phyloP scores from a whole-genome alignment of 768 basidiomycete genomes.

The Amanita molliuscula region DNA sequence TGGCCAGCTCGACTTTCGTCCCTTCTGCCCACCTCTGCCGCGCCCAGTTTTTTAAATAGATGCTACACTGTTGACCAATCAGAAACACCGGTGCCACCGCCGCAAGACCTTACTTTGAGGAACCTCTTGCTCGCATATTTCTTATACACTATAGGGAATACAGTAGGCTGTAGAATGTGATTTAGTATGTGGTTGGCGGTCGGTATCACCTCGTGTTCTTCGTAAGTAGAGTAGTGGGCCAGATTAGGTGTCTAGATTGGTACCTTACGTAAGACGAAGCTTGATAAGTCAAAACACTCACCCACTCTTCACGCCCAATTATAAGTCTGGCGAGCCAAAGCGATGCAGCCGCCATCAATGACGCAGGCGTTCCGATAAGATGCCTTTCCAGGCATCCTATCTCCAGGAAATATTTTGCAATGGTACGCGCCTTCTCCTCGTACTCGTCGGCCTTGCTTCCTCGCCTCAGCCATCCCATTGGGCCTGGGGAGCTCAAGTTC shows the following conservation, averaged over 20 bases:
- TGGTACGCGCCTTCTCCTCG: conserved; percentile 73
- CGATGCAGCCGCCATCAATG: conserved; percentile 71
- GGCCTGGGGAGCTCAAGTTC: conserved; percentile 80
- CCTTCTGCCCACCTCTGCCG: conserved; percentile 58
- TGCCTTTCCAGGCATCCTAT: conserved; percentile 74
- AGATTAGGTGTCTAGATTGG: conserved; percentile 63
- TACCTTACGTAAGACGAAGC: conserved; percentile 1
- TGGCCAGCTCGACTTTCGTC: conserved; percentile 39
- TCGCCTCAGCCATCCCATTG: conserved; percentile 80
- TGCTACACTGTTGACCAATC: conserved; percentile 46
- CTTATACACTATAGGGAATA: conserved; percentile 72
- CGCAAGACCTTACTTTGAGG: conserved; percentile 50
- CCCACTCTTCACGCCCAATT: conserved; percentile 79
- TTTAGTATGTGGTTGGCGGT: conserved; percentile 83
- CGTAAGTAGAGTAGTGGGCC: conserved; percentile 80
- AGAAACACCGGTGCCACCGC: background rate
- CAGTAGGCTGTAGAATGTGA: conserved; percentile 65
- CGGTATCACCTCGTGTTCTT: conserved; percentile 69
- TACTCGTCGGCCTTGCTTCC: conserved; percentile 93
- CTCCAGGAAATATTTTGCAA: conserved; percentile 88
- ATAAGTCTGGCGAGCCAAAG: conserved; percentile 80
- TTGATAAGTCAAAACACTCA: conserved; percentile 22
- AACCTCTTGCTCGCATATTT: conserved; percentile 84
- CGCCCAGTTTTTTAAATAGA: conserved; percentile 74
- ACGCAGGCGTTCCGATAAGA: conserved; percentile 67